phyloP scores from a whole-genome alignment of 2,329 filamentous ascomycete species.

The Cercospora beticola region DNA sequence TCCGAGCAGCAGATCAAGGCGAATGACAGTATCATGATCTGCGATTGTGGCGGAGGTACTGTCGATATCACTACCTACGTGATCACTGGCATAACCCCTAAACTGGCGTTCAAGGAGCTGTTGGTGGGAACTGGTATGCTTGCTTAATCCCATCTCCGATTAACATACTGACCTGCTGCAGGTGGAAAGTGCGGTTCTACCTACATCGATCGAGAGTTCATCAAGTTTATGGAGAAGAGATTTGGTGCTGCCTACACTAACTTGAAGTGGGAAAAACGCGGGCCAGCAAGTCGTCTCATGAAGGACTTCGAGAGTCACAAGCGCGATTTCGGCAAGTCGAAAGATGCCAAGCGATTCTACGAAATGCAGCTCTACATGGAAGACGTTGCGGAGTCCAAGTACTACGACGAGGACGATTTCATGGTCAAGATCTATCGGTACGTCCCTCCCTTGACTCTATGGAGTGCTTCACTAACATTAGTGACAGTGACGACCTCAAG shows the following conservation, averaged over 20 bases:
- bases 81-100: conserved; percentile 2
- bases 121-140: conserved; percentile 14
- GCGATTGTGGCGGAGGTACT: conserved; percentile 22
- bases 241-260: conserved; percentile 11
- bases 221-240: conserved; percentile 16
- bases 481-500: not conserved
- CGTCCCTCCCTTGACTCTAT: not conserved
- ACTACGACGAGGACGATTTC: conserved; percentile 10
- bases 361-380: conserved; percentile 6
- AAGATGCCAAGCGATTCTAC: not conserved
- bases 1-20: conserved; percentile 7
- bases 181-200: conserved; percentile 24
- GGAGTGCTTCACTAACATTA: not conserved
- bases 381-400: not conserved
- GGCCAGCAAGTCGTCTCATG: conserved; percentile 17
- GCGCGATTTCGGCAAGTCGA: conserved; percentile 14
- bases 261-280: conserved; percentile 9
- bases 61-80: conserved; percentile 21
- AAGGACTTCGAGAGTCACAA: conserved; percentile 19
- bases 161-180: not conserved
- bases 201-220: conserved; percentile 22
- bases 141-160: not conserved
- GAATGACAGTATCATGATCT: conserved; percentile 17
- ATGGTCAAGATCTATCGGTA: conserved; percentile 1
- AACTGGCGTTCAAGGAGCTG: conserved; percentile 15